Percentiles rank a stretch among this genome's conserved stretches.
Conservation (phyloP, 768 basidiomycete species). For the Cystobasidium tubakii region DNA sequence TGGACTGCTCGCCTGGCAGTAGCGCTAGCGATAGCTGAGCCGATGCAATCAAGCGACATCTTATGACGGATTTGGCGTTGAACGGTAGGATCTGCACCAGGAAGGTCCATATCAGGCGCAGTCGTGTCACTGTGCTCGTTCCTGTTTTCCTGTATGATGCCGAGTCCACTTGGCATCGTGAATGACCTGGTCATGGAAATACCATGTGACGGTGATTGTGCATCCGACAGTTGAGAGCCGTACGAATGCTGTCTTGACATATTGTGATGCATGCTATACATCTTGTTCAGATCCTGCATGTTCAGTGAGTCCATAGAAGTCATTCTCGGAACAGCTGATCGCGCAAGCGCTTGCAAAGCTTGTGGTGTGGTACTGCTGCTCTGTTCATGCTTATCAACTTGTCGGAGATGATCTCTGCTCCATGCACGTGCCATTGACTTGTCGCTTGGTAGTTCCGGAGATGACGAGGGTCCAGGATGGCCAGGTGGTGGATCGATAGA, state of each 20-base stretch:
- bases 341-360: neutral
- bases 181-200: neutral
- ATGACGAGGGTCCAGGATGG: constrained; percentile 32
- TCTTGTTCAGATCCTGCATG: constrained; percentile 26
- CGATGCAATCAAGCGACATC: constrained; percentile 46
- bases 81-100: constrained; percentile 20
- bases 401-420: constrained; percentile 11
- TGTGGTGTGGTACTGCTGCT: neutral
- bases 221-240: too few species aligned
- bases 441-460: constrained; percentile 30
- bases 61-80: constrained; percentile 42
- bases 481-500: constrained; percentile 74
- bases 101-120: neutral
- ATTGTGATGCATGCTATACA: neutral
- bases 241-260: neutral
- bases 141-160: constrained; percentile 24
- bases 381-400: neutral
- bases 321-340: neutral
- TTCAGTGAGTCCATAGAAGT: constrained; percentile 34
- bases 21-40: constrained; percentile 44
- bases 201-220: neutral
- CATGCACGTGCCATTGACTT: constrained; percentile 29
- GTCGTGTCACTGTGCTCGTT: neutral
- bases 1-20: constrained; percentile 37
- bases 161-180: neutral